These are phyloP conservation scores for Fibroporia radiculosa DNA, from an alignment of 768 basidiomycete species.

Conservation along the genomic window DNA sequence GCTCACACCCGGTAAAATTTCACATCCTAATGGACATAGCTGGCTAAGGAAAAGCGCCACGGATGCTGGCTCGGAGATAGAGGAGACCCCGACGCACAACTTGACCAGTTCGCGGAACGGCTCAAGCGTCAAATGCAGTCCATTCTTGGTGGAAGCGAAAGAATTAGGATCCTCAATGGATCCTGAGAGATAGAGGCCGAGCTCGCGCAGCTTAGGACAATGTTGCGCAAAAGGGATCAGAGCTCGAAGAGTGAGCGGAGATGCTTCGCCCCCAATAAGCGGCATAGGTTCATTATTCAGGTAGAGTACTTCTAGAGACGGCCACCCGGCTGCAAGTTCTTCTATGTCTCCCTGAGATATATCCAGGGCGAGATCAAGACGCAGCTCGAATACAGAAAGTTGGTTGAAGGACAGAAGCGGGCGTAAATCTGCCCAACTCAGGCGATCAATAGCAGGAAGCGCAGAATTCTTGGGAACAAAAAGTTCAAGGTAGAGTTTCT, in stretches of 20 bases:
- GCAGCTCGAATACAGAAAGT: constrained; percentile 26
- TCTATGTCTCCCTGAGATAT: constrained; percentile 22
- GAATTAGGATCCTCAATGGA: constrained; percentile 15
- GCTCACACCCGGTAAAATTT: constrained; percentile 38
- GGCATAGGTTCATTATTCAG: constrained; percentile 21
- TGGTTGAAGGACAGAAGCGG: constrained; percentile 27
- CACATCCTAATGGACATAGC: constrained; percentile 37
- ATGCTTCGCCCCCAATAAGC: not conserved
- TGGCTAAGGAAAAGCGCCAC: constrained; percentile 48
- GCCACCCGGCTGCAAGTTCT: constrained; percentile 22
- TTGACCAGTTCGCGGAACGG: constrained; percentile 17
- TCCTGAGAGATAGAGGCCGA: constrained; percentile 31
- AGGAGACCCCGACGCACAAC: constrained; percentile 46
- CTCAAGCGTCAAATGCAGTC: constrained; percentile 3
- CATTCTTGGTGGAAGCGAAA: not conserved
- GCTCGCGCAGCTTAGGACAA: constrained; percentile 28
- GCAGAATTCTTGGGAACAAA: constrained; percentile 6
- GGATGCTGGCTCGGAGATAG: constrained; percentile 31
- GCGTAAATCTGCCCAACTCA: constrained; percentile 29
- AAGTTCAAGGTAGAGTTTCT: constrained; percentile 32
- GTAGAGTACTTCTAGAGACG: constrained; percentile 17
- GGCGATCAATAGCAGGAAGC: not conserved
- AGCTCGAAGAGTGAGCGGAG: constrained; percentile 29
- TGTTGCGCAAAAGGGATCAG: constrained; percentile 32
- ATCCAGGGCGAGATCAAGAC: constrained; percentile 18